These are phyloP conservation scores for Xylariaceae sp. DNA, from an alignment of 2,329 filamentous ascomycete genomes.

Conservation along the genomic window DNA sequence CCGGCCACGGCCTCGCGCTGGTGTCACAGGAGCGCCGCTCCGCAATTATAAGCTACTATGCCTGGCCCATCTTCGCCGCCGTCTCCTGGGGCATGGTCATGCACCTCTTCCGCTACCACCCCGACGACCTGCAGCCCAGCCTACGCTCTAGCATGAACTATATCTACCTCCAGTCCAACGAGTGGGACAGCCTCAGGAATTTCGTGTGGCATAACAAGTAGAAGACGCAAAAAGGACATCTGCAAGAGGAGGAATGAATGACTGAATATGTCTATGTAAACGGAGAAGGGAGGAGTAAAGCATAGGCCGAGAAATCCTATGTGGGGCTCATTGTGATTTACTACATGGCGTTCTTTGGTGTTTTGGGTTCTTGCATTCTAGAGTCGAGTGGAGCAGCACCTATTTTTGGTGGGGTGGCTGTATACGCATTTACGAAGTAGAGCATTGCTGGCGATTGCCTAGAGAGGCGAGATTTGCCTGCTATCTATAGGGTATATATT, in stretches of 20 bases:
- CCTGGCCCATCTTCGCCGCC: conserved; percentile 92
- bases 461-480: conserved; percentile 17
- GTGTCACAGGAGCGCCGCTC: conserved; percentile 56
- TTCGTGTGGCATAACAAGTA: conserved; percentile 85
- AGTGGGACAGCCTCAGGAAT: conserved; percentile 86
- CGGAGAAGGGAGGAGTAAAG: not conserved
- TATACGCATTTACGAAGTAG: conserved; percentile 20
- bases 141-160: conserved; percentile 96
- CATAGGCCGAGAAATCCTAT: not conserved
- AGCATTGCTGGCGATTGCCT: conserved; percentile 3
- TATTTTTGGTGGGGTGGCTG: not conserved
- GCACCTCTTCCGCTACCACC: conserved; percentile 92
- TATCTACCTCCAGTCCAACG: conserved; percentile 88
- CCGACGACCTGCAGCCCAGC: conserved; percentile 88
- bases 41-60: conserved; percentile 66
- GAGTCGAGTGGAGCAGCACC: not conserved
- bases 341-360: conserved; percentile 15
- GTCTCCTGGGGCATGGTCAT: conserved; percentile 93
- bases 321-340: conserved; percentile 13
- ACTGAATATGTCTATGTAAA: not conserved
- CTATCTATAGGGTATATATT: conserved; percentile 12
- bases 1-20: conserved; percentile 57
- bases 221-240: not conserved
- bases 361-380: conserved; percentile 10
- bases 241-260: not conserved